These are phyloP conservation scores for Haplographium delicatum DNA, from an alignment of 495 filamentous ascomycete genomes.

Conservation along the genomic window DNA sequence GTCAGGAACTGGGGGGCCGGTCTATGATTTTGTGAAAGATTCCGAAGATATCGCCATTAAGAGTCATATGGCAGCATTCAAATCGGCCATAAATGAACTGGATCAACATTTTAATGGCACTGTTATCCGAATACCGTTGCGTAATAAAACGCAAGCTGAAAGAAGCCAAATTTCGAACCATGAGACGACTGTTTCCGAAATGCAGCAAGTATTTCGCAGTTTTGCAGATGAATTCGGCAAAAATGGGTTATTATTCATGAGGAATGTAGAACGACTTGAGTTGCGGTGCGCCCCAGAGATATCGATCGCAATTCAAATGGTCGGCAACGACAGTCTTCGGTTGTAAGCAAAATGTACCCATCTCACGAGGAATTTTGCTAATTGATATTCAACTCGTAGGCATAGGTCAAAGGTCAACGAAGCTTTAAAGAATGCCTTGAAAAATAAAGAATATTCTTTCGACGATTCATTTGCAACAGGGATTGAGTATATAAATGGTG, in stretches of 20 bases:
- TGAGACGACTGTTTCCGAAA: constrained; percentile 21
- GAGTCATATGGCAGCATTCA: constrained; percentile 34
- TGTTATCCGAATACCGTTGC: constrained; percentile 40
- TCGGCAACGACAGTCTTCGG: constrained; percentile 11
- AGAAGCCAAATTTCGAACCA: constrained; percentile 29
- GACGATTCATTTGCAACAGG: constrained; percentile 17
- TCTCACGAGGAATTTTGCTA: constrained; percentile 3
- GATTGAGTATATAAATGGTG: constrained; percentile 7
- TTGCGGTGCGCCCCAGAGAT: constrained; percentile 24
- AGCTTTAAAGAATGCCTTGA: constrained; percentile 7
- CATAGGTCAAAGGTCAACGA: constrained; percentile 16
- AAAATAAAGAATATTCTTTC: constrained; percentile 7
- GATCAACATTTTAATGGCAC: constrained; percentile 28
- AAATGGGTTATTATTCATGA: constrained; percentile 33
- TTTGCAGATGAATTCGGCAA: constrained; percentile 31
- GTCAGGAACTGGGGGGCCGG: constrained; percentile 34
- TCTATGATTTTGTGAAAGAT: constrained; percentile 31
- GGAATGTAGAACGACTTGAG: constrained; percentile 30
- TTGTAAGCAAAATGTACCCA: constrained; percentile 7
- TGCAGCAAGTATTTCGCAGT: constrained; percentile 29
- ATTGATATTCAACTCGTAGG: constrained; percentile 6
- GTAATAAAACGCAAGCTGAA: constrained; percentile 27
- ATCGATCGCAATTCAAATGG: constrained; percentile 22
- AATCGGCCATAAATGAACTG: constrained; percentile 18
- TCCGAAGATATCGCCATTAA: constrained; percentile 26